A percentile compares a stretch with the other conserved stretches of the same genome.
Evolutionary conservation across 2,329 filamentous ascomycete species (phyloP).

Genomic region (Talaromyces amestolkiae): DNA sequence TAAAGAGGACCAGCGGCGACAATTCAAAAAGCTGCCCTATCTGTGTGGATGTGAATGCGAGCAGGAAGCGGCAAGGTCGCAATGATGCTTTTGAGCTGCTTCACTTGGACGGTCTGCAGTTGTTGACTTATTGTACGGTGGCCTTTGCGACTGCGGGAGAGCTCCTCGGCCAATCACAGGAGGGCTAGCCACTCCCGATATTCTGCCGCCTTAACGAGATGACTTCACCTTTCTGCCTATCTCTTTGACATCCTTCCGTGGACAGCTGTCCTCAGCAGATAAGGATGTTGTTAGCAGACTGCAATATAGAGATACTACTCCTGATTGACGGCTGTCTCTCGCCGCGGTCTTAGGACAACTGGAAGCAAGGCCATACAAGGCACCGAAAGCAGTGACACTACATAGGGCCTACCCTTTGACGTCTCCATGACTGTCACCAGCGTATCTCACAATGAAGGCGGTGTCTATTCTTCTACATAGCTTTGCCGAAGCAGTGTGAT

Average conservation of each 20-base stretch:
- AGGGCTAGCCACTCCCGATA: slow-evolving; percentile 18
- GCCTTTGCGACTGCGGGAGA: slow-evolving; percentile 33
- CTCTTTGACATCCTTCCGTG: neutral
- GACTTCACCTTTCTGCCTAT: neutral
- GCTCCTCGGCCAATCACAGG: slow-evolving; percentile 32
- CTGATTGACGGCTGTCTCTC: neutral
- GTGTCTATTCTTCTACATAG: neutral
- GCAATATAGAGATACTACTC: neutral
- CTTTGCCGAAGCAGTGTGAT: neutral
- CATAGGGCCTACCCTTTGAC: neutral
- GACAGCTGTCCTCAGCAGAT: neutral
- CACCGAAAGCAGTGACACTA: neutral
- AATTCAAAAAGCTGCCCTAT: slow-evolving; percentile 21
- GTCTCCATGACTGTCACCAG: neutral
- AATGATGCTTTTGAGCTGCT: slow-evolving; percentile 6
- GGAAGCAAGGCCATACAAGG: neutral
- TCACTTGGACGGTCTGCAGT: slow-evolving; percentile 15
- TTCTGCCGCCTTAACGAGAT: slow-evolving; percentile 22
- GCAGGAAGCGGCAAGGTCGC: slow-evolving; percentile 24
- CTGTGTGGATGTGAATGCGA: slow-evolving; percentile 21
- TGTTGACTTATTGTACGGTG: slow-evolving; percentile 35
- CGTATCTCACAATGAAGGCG: neutral
- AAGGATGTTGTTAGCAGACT: neutral
- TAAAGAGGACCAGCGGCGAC: slow-evolving; percentile 19
- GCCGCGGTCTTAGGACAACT: neutral